A percentile compares a stretch with the other conserved stretches of the same genome.
phyloP scores from a whole-genome alignment of 2,329 filamentous ascomycete species.

The Pseudocercospora fijiensis region DNA sequence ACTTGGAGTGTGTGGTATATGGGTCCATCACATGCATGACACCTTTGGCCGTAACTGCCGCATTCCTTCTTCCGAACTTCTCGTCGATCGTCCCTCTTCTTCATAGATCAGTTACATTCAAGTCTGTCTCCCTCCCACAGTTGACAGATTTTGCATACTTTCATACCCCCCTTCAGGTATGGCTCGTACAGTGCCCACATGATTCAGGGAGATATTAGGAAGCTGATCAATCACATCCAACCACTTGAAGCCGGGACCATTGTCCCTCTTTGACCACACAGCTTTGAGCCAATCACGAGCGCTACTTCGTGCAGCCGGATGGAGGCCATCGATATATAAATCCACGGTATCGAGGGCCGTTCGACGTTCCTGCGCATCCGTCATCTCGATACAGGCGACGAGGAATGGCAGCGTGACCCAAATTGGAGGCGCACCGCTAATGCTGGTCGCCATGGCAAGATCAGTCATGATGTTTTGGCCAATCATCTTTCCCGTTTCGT shows the following conservation, averaged over 20 bases:
- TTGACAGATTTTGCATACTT: neutral
- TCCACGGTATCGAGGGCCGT: neutral
- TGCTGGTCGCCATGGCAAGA: slow-evolving; percentile 3
- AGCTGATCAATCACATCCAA: slow-evolving; percentile 6
- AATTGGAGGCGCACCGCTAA: neutral
- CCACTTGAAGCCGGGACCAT: slow-evolving; percentile 7
- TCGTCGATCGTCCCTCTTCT: too few species aligned
- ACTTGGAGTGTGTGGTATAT: too few species aligned
- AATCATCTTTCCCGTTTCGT: neutral
- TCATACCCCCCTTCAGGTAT: neutral
- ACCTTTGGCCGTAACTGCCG: too few species aligned
- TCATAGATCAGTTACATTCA: too few species aligned
- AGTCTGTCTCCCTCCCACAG: neutral
- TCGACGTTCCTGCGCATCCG: neutral
- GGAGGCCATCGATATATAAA: slow-evolving; percentile 6
- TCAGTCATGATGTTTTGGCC: slow-evolving; percentile 7
- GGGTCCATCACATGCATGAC: too few species aligned
- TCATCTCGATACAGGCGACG: slow-evolving; percentile 4
- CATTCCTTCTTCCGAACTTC: too few species aligned
- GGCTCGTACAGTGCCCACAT: slow-evolving; percentile 4
- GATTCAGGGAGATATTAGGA: slow-evolving; percentile 7
- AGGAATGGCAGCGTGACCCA: slow-evolving; percentile 8
- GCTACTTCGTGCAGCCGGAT: neutral
- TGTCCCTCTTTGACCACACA: slow-evolving; percentile 1
- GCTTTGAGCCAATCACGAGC: neutral